Conservation (phyloP, 2,329 filamentous ascomycete species). For the Fusarium sp. region DNA sequence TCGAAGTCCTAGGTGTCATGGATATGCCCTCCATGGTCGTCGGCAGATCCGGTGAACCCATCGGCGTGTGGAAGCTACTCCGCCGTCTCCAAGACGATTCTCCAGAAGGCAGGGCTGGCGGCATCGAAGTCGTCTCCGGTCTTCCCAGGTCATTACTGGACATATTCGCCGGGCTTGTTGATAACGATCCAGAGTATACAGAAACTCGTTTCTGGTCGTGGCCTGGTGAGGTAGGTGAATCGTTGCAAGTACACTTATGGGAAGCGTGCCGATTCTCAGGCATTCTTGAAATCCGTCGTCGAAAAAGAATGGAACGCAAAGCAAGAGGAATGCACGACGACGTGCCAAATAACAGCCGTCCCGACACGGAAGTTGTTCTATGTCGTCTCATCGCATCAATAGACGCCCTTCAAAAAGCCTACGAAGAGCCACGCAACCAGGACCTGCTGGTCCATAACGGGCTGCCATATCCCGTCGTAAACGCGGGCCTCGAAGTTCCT, state of each 20-base stretch:
- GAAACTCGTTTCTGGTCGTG: conserved; percentile 36
- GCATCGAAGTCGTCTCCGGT: conserved; percentile 36
- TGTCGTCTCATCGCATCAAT: conserved; percentile 39
- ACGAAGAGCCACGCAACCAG: conserved; percentile 33
- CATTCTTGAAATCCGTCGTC: conserved; percentile 38
- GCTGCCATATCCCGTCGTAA: conserved; percentile 32
- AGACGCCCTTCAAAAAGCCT: conserved; percentile 39
- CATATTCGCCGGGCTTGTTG: conserved; percentile 30
- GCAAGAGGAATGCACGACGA: conserved; percentile 1
- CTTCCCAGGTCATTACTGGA: conserved; percentile 38
- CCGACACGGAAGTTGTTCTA: conserved; percentile 33
- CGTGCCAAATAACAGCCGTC: neutral
- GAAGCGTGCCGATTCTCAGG: conserved; percentile 40
- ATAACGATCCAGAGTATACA: conserved; percentile 38
- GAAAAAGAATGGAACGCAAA: conserved; percentile 23
- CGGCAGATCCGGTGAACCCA: conserved; percentile 22
- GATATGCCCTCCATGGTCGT: conserved; percentile 36
- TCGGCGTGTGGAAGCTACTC: conserved; percentile 41
- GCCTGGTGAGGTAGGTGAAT: conserved; percentile 39
- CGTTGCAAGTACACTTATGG: conserved; percentile 38
- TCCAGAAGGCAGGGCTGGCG: conserved; percentile 12
- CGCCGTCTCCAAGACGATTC: conserved; percentile 31
- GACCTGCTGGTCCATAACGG: conserved; percentile 39
- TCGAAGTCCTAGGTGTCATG: conserved; percentile 42
- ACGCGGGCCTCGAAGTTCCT: conserved; percentile 35